These are phyloP conservation scores for Cyberlindnera suaveolens DNA, from an alignment of 805 yeast species.

Conservation along the genomic window DNA sequence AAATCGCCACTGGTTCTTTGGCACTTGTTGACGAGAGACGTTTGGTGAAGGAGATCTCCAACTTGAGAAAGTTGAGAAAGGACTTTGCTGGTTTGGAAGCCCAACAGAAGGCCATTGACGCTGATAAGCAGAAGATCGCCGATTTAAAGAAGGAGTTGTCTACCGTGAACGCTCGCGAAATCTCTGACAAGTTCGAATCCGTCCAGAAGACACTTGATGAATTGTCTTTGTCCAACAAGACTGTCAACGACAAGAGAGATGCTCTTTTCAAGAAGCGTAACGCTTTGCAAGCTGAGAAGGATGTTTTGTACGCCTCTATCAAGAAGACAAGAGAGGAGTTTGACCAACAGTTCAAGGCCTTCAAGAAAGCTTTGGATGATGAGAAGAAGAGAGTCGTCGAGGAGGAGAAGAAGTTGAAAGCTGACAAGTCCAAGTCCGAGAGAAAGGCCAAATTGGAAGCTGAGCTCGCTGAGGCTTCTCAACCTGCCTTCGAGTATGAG, in stretches of 20 bases:
- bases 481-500: conserved; percentile 81
- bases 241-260: conserved; percentile 60
- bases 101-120: conserved; percentile 73
- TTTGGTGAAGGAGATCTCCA: conserved; percentile 75
- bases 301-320: conserved; percentile 59
- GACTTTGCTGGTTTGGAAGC: conserved; percentile 69
- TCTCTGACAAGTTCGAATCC: conserved; percentile 61
- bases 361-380: conserved; percentile 58
- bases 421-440: conserved; percentile 42
- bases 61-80: conserved; percentile 73
- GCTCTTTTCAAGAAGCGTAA: conserved; percentile 58
- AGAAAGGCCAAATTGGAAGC: conserved; percentile 59
- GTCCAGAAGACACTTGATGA: conserved; percentile 66
- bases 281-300: conserved; percentile 60
- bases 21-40: conserved; percentile 89
- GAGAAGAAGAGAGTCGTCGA: conserved; percentile 66
- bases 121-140: conserved; percentile 67
- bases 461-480: conserved; percentile 64
- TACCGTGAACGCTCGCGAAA: conserved; percentile 51
- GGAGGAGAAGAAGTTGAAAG: conserved; percentile 42
- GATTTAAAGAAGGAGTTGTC: conserved; percentile 66
- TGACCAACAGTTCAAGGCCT: conserved; percentile 68
- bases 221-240: conserved; percentile 52
- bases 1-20: conserved; percentile 71
- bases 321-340: conserved; percentile 66